Base-by-base conservation (phyloP, 305 asterid genomes). In the Euphrasia arctica region DNA sequence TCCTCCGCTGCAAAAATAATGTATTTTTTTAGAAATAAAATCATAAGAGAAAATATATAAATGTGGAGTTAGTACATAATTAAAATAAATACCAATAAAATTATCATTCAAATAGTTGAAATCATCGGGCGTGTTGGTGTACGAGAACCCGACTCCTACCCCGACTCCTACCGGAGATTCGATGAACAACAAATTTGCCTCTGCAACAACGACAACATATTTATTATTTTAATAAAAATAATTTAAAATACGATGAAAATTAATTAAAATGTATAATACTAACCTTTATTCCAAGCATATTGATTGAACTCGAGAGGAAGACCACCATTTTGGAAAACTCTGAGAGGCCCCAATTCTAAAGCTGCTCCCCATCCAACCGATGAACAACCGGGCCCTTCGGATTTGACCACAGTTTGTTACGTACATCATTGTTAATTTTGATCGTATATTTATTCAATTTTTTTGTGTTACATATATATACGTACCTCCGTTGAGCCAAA, bases 401-500 rank as follows among this genome's bases (percentile, higher is more conserved):
- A n/a, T n/a, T n/a, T n/a, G n/a, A n/a, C n/a, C n/a, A n/a, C n/a
- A n/a, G n/a, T n/a, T n/a, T n/a, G n/a, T n/a, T n/a, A n/a, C n/a
- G n/a, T n/a, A n/a, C n/a, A n/a, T 41, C 45, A 4, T 41, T 0
- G 11, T 41, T 29, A n/a, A n/a, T n/a, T 28, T 29, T 2, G 4
- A 2, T 41, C 2, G 7, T 41, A 4, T 41, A 39, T 39, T 4
- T 48, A 48, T 10, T 28, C 31, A 3, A 48, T 48, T 31, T 14
- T 49, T 0, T n/a, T n/a, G n/a, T n/a, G n/a, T n/a, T 11, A 52
- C 25, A 51, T 58, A 29, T 55, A 12, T 8, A n/a, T n/a, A n/a
- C 2, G 1, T 74, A 85, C 97, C 97, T 78, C 97, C 96, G 82
- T 90, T 90, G 63, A 90, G 95, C 97, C 97, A 88, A 8, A 90